Evolutionary conservation across 257 asterid genomes (phyloP).

Genomic region (Fraxinus quadrangulata): DNA sequence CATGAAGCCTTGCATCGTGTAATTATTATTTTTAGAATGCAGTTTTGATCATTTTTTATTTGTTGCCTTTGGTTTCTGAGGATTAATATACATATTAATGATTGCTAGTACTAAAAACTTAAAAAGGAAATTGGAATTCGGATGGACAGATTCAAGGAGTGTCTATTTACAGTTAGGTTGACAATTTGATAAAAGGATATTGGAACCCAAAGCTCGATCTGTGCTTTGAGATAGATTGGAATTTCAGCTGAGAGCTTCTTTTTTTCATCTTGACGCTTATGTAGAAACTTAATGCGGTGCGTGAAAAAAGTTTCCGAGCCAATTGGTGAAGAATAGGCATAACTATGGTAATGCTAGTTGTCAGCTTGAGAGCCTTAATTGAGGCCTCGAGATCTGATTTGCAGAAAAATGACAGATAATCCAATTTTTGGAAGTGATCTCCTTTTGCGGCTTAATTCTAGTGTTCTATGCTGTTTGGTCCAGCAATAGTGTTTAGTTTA

Average conservation of each 20-base stretch:
- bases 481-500: conserved; percentile 4
- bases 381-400: background rate
- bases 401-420: background rate
- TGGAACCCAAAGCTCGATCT: background rate
- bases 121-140: too few species aligned
- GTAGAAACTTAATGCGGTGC: too few species aligned
- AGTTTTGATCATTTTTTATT: background rate
- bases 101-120: too few species aligned
- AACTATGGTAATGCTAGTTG: background rate
- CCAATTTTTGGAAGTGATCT: background rate
- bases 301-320: too few species aligned
- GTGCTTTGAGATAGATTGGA: background rate
- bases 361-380: background rate
- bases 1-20: conserved; percentile 82
- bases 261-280: too few species aligned
- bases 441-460: background rate
- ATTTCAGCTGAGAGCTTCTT: background rate
- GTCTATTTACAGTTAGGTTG: background rate
- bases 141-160: background rate
- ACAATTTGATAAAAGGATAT: background rate
- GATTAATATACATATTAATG: background rate
- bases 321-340: background rate
- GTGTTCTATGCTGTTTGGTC: background rate
- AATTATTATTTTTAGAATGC: conserved; percentile 15
- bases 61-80: background rate